These are phyloP conservation scores for Saturnispora zaruensis DNA, from an alignment of 805 yeast genomes.

Conservation along the genomic window DNA sequence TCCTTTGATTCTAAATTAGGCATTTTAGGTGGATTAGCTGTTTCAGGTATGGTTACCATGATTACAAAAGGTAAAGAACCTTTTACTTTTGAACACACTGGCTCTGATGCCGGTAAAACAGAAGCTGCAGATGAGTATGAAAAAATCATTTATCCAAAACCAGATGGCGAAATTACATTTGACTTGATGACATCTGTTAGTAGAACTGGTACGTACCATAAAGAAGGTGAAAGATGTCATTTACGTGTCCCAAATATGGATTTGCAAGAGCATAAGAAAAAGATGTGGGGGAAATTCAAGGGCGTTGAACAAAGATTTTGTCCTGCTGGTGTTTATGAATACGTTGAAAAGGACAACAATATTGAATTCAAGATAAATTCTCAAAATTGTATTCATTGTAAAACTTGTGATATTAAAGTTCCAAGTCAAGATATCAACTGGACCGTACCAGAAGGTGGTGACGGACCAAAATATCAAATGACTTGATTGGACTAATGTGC, in stretches of 20 bases:
- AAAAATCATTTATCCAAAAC: constrained; percentile 87
- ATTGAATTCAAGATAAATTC: constrained; percentile 88
- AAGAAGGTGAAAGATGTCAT: constrained; percentile 90
- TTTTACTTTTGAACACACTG: constrained; percentile 68
- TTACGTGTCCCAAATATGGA: constrained; percentile 61
- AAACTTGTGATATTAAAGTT: constrained; percentile 95
- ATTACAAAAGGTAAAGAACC: constrained; percentile 74
- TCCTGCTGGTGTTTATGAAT: constrained; percentile 98
- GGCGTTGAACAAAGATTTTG: constrained; percentile 92
- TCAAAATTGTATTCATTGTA: constrained; percentile 97
- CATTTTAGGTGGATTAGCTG: constrained; percentile 68
- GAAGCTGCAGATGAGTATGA: constrained; percentile 53
- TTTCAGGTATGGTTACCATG: constrained; percentile 78
- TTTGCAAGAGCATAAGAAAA: constrained; percentile 54
- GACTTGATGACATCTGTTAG: constrained; percentile 92
- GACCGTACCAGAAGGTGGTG: constrained; percentile 99
- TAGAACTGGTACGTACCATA: constrained; percentile 93
- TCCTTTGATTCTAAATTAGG: constrained; percentile 77
- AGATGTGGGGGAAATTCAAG: constrained; percentile 63
- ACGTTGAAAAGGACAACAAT: constrained; percentile 43
- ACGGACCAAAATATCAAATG: constrained; percentile 93
- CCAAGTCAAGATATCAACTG: constrained; percentile 92
- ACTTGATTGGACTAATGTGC: constrained; percentile 30
- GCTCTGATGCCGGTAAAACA: constrained; percentile 68
- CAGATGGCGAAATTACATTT: constrained; percentile 88